Percentiles rank a stretch among this genome's conserved stretches.
Evolutionary conservation across 2,329 filamentous ascomycete species (phyloP).

Genomic region (Aspergillus neotritici): DNA sequence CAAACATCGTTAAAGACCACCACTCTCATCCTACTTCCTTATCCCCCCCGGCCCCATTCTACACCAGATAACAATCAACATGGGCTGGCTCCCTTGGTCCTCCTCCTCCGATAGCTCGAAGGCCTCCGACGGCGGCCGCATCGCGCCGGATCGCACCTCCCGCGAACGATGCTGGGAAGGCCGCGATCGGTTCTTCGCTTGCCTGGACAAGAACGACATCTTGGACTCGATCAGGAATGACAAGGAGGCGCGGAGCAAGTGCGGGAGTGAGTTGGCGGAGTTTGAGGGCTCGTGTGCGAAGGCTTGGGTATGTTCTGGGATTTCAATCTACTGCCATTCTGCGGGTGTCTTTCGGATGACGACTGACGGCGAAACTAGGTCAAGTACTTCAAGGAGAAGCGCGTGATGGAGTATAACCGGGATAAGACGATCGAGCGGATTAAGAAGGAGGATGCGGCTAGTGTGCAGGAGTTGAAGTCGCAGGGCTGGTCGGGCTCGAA

Average conservation of each 20-base stretch:
- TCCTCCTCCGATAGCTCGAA: conserved; percentile 33
- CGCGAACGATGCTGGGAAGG: conserved; percentile 83
- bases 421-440: conserved; percentile 71
- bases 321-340: not conserved
- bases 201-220: conserved; percentile 75
- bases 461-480: conserved; percentile 46
- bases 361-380: conserved; percentile 54
- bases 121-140: conserved; percentile 54
- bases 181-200: conserved; percentile 81
- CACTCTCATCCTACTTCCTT: conserved; percentile 1
- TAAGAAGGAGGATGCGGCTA: conserved; percentile 64
- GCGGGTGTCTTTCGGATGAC: not conserved
- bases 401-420: conserved; percentile 87
- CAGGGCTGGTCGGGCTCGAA: conserved; percentile 35
- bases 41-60: not conserved
- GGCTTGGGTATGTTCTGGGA: conserved; percentile 70
- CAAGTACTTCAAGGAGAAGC: conserved; percentile 95
- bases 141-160: conserved; percentile 79
- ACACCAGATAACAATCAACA: conserved; percentile 24
- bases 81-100: conserved; percentile 51
- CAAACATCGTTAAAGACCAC: conserved; percentile 1
- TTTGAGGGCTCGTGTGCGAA: conserved; percentile 83
- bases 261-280: conserved; percentile 53
- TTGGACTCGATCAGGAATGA: conserved; percentile 64
- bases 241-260: conserved; percentile 53